Percentiles rank a stretch among this genome's conserved stretches.
These are phyloP conservation scores for Sisymbrium altissimum DNA, from an alignment of 345 rosid genomes.

Conservation along the genomic window DNA sequence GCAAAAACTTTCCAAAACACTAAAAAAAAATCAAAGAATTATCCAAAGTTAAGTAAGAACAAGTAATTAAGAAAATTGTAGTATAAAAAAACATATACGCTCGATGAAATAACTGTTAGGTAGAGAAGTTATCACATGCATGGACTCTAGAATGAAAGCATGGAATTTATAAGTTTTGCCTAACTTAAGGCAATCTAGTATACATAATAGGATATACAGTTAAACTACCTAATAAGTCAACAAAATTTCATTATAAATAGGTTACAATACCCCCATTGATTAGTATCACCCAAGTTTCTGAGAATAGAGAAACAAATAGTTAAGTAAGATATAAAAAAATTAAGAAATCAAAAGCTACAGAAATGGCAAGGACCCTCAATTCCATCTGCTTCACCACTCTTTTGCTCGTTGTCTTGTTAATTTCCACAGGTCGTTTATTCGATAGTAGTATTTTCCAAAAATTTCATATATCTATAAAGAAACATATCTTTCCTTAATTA, in stretches of 20 bases:
- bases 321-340: background rate
- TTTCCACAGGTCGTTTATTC: constrained; percentile 8
- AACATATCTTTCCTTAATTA: too few species aligned
- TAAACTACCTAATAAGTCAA: background rate
- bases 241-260: background rate
- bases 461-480: background rate
- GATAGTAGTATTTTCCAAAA: background rate
- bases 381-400: constrained; percentile 23
- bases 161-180: background rate
- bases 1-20: too few species aligned
- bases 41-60: too few species aligned
- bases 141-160: background rate
- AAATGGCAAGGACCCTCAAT: constrained; percentile 11
- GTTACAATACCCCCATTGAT: background rate
- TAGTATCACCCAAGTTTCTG: background rate
- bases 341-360: background rate
- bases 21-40: too few species aligned
- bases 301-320: background rate
- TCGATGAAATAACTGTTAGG: background rate
- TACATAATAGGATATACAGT: background rate
- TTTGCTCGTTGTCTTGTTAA: constrained; percentile 16
- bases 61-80: background rate
- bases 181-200: background rate
- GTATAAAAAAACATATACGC: background rate
- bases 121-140: background rate